A percentile compares a stretch with the other conserved stretches of the same genome.
Conservation (phyloP, 805 yeast genomes). For the Saccharomycopsis synnaedendra region DNA sequence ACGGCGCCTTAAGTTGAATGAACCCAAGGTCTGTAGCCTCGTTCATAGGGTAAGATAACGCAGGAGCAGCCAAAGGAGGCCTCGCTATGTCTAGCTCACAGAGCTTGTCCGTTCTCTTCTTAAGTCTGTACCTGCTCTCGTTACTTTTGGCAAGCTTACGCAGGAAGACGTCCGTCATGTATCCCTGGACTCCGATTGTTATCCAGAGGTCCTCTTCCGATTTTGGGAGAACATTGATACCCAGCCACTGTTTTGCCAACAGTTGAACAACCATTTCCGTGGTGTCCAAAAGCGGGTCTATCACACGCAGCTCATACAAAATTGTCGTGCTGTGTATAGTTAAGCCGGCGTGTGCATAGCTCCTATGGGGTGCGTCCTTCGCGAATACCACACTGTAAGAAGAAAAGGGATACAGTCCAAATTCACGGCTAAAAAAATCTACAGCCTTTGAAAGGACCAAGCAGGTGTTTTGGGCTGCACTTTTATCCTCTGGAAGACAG, state of each 20-base stretch:
- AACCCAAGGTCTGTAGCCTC: constrained; percentile 41
- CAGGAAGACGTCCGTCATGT: constrained; percentile 67
- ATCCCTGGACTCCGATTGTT: constrained; percentile 72
- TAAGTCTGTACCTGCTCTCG: constrained; percentile 65
- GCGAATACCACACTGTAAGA: constrained; percentile 72
- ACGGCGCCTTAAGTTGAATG: constrained; percentile 69
- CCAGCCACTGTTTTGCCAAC: constrained; percentile 85
- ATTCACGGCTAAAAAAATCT: constrained; percentile 76
- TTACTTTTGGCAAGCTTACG: constrained; percentile 70
- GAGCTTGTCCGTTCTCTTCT: constrained; percentile 50
- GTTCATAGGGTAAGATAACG: constrained; percentile 50
- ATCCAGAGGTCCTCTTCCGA: constrained; percentile 81
- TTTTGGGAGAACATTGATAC: constrained; percentile 78
- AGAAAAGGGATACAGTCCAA: constrained; percentile 87
- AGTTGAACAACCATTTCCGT: constrained; percentile 62
- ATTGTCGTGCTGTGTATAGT: constrained; percentile 48
- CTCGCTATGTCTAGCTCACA: constrained; percentile 67
- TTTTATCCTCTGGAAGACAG: constrained; percentile 46
- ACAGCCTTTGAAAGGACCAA: constrained; percentile 67
- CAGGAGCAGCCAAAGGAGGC: constrained; percentile 71
- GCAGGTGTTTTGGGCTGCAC: constrained; percentile 58
- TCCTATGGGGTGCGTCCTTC: constrained; percentile 36
- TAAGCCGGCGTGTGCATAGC: constrained; percentile 65
- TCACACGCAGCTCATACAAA: constrained; percentile 58
- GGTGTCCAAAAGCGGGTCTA: constrained; percentile 66